Percentiles rank a stretch among this genome's conserved stretches.
Conservation (phyloP, 345 rosid species). For the Isatis tinctoria region DNA sequence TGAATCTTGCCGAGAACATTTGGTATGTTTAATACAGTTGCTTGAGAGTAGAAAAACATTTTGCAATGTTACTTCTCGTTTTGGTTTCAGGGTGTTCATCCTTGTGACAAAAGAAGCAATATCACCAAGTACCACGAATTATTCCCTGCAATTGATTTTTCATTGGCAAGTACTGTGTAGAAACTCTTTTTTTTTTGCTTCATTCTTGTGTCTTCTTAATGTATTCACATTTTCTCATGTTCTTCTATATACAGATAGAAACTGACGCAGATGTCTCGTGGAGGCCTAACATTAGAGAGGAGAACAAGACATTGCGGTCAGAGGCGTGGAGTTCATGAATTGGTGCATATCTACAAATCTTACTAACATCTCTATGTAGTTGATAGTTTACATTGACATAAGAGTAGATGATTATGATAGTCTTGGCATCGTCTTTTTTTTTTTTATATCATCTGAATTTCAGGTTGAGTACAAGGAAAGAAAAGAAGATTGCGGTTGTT, state of each 20-base stretch:
- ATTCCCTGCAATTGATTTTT: too few species aligned
- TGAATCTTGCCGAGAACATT: constrained; percentile 69
- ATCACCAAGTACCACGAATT: too few species aligned
- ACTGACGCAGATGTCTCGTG: constrained; percentile 50
- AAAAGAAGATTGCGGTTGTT: constrained; percentile 76
- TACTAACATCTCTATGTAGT: background rate
- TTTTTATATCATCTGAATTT: background rate
- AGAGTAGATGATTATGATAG: background rate
- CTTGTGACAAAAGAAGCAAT: too few species aligned
- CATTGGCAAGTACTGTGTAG: constrained; percentile 48
- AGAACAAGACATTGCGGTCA: constrained; percentile 53
- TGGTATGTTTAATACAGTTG: constrained; percentile 34
- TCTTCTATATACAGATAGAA: constrained; percentile 47
- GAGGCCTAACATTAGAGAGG: constrained; percentile 54
- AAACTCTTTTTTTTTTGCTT: background rate
- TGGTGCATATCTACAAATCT: constrained; percentile 43
- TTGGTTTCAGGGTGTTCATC: constrained; percentile 67
- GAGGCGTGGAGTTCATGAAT: constrained; percentile 65
- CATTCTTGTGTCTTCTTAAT: background rate
- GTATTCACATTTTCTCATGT: background rate
- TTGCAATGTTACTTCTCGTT: background rate
- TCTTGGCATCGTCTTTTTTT: background rate
- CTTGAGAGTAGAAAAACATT: background rate
- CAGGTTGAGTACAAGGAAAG: constrained; percentile 75
- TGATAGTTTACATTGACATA: background rate